These are phyloP conservation scores for Aegilops umbellulata DNA, from an alignment of 176 grass and related monocot species.

Conservation along the genomic window DNA sequence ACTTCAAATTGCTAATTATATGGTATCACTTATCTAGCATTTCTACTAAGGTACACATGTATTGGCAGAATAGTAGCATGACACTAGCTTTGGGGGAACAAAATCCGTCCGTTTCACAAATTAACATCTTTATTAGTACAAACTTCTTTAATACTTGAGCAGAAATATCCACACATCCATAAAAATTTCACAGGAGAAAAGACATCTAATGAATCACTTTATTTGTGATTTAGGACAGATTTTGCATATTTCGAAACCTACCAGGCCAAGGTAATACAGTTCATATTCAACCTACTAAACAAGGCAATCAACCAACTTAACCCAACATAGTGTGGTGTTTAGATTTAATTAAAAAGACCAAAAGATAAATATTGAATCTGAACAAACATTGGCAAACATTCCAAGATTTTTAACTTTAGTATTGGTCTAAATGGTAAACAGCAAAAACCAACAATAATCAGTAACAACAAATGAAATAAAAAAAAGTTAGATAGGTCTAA, in stretches of 20 bases:
- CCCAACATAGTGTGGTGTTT: background rate
- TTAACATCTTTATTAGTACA: constrained; percentile 7
- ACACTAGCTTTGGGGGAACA: background rate
- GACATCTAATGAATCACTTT: background rate
- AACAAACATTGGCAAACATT: background rate
- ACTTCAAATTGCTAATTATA: background rate
- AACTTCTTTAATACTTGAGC: background rate
- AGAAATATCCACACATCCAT: background rate
- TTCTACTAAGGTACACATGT: background rate
- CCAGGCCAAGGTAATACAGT: background rate
- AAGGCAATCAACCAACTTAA: background rate
- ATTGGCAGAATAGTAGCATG: background rate
- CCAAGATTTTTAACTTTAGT: too few relatives aligned
- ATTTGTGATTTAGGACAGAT: background rate
- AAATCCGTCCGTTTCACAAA: background rate
- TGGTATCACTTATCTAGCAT: background rate
- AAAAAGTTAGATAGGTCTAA: too few relatives aligned
- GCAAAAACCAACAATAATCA: too few relatives aligned
- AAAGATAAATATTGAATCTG: constrained; percentile 3
- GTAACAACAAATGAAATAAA: too few relatives aligned
- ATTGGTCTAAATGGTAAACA: too few relatives aligned
- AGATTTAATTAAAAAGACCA: constrained; percentile 21
- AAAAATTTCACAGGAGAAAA: background rate
- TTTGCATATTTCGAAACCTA: background rate
- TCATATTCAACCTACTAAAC: constrained; percentile 2